phyloP scores from a whole-genome alignment of 306 rosid genomes.

The Trichosanthes truncata region DNA sequence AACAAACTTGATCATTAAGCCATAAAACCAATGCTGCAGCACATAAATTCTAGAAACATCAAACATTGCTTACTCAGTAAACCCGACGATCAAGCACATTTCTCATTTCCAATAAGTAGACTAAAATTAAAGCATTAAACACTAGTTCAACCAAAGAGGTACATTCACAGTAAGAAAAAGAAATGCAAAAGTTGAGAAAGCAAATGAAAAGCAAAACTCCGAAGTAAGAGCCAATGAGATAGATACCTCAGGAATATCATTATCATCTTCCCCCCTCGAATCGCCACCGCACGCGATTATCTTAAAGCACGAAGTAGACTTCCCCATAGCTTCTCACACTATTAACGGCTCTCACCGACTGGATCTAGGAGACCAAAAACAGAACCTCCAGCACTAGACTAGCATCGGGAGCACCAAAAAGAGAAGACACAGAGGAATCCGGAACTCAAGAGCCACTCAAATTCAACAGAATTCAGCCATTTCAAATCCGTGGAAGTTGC shows the following conservation, averaged over 20 bases:
- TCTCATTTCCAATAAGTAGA: not conserved
- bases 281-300: conserved; percentile 69
- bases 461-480: conserved; percentile 13
- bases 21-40: not conserved
- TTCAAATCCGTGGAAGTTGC: conserved; percentile 43
- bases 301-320: conserved; percentile 73
- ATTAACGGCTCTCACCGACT: not conserved
- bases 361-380: conserved; percentile 20
- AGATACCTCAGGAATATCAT: conserved; percentile 38
- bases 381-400: conserved; percentile 20
- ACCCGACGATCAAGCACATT: not conserved
- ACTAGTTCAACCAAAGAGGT: not conserved
- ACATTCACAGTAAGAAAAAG: not conserved
- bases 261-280: conserved; percentile 38
- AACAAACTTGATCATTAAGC: not conserved
- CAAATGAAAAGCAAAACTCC: not conserved
- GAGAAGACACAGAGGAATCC: conserved; percentile 20
- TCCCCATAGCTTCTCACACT: conserved; percentile 34
- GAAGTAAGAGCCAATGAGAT: conserved; percentile 9
- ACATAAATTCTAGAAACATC: not conserved
- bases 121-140: not conserved
- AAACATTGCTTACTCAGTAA: not conserved
- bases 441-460: conserved; percentile 55
- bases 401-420: conserved; percentile 30
- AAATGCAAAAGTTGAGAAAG: not conserved